phyloP scores from a whole-genome alignment of 805 yeast genomes.

The Ogataea wickerhamii region DNA sequence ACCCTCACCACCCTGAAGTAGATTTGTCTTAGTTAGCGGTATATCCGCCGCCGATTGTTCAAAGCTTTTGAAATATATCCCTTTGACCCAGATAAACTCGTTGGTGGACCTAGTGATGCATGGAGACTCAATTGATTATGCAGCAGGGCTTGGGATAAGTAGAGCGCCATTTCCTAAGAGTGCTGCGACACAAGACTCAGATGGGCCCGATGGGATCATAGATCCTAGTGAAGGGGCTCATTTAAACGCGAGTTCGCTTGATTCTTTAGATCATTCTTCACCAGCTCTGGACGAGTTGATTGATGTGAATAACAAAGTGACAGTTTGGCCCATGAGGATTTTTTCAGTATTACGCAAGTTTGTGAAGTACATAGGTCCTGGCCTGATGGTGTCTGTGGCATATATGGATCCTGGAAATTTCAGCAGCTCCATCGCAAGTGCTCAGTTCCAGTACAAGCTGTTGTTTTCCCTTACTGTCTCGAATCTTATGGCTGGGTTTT shows the following conservation, averaged over 20 bases:
- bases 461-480: constrained; percentile 76
- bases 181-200: neutral
- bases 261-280: neutral
- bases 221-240: neutral
- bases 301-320: neutral
- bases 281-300: neutral
- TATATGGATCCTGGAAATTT: constrained; percentile 98
- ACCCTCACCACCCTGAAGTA: too few relatives aligned
- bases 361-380: constrained; percentile 74
- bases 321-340: constrained; percentile 8
- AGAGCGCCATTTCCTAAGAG: neutral
- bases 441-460: constrained; percentile 67
- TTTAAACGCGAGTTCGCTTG: neutral
- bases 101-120: neutral
- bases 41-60: too few relatives aligned
- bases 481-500: constrained; percentile 80
- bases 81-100: neutral
- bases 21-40: too few relatives aligned
- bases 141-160: neutral
- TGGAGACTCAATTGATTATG: neutral
- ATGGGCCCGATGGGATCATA: constrained; percentile 2
- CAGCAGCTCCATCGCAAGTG: constrained; percentile 88
- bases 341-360: constrained; percentile 33
- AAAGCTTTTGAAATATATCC: too few relatives aligned
- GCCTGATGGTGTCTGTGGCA: constrained; percentile 90